Evolutionary conservation across 257 asterid species (phyloP), one percentile per base, ranked within the genome.

Genomic region (Scutellaria barbata): DNA sequence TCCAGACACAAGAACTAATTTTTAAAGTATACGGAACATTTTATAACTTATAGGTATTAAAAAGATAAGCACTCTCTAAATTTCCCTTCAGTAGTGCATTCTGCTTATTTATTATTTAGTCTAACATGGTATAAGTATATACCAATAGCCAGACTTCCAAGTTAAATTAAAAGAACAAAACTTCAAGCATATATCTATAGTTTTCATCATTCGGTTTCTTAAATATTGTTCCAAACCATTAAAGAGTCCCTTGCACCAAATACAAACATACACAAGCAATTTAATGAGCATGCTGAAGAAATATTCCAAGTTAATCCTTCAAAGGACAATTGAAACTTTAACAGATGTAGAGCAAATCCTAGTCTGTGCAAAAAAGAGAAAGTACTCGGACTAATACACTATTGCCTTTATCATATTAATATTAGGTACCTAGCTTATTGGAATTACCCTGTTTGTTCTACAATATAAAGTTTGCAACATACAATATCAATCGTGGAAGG

Each of bases 361-460:
- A 46, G 9, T 52, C 18, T 20, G 17, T 53, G 8, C 11, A 10
- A 46, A 10, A 46, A 6, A 6, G 52, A 41, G 70, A 25, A 8
- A 11, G 40, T 33, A 42, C 61, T 6, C 17, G 51, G 66, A n/a
- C n/a, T n/a, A n/a, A n/a, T 43, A 68, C 45, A 52, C 47, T n/a
- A 17, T 37, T 30, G 22, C 64, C 18, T 12, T 53, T 11, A 9
- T 17, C 5, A 33, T 17, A 37, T 67, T 30, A 52, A 33, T 17
- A 37, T 67, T 30, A 52, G 52, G 47, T 18, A 62, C 35, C 20
- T 61, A 80, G 20, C 66, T 58, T 71, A 58, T 53, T 47, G 43
- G 48, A 10, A 65, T 12, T 48, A 55, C 45, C 43, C 52, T 62
- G 20, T 11, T 56, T 25, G 52, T 40, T 50, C 33, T 17, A 50